Percentiles rank a stretch among this genome's conserved stretches.
These are phyloP conservation scores for Monocercomonoides exilis DNA, from an alignment of 78 protist genomes.

Conservation along the genomic window DNA sequence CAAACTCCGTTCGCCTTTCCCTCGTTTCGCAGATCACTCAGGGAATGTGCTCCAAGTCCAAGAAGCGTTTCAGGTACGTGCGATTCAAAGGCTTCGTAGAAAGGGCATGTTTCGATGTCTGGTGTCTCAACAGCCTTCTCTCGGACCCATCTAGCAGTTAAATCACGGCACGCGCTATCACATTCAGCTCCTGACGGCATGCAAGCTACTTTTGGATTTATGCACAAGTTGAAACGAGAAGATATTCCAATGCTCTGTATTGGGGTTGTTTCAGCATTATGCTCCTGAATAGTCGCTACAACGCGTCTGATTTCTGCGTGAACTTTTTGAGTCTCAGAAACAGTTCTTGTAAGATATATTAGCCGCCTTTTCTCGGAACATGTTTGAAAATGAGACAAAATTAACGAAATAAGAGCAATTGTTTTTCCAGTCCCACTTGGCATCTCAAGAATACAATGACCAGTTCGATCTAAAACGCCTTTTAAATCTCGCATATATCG, in stretches of 20 bases:
- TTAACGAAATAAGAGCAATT: slow-evolving; percentile 72
- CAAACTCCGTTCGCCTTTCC: slow-evolving; percentile 58
- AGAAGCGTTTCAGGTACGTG: not conserved
- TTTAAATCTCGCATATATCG: slow-evolving; percentile 84
- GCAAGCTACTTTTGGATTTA: slow-evolving; percentile 50
- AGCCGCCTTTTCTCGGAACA: slow-evolving; percentile 17
- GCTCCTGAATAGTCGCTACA: slow-evolving; percentile 30
- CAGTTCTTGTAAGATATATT: slow-evolving; percentile 95
- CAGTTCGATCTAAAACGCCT: slow-evolving; percentile 52
- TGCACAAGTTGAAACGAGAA: slow-evolving; percentile 71
- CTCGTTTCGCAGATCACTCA: slow-evolving; percentile 60
- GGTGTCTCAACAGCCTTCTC: slow-evolving; percentile 8
- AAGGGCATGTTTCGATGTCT: slow-evolving; percentile 35
- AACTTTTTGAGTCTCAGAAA: slow-evolving; percentile 83
- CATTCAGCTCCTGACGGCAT: not conserved
- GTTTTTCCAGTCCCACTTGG: slow-evolving; percentile 99
- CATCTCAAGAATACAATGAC: slow-evolving; percentile 88
- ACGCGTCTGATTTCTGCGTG: slow-evolving; percentile 64
- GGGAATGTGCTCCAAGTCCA: slow-evolving; percentile 69
- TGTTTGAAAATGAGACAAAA: slow-evolving; percentile 48
- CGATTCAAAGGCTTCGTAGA: slow-evolving; percentile 24
- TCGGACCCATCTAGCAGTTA: slow-evolving; percentile 68
- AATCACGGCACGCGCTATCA: slow-evolving; percentile 10
- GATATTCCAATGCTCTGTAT: slow-evolving; percentile 60
- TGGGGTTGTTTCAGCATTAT: not conserved